phyloP scores from a whole-genome alignment of 805 yeast genomes.

The Metschnikowia cubensis region DNA sequence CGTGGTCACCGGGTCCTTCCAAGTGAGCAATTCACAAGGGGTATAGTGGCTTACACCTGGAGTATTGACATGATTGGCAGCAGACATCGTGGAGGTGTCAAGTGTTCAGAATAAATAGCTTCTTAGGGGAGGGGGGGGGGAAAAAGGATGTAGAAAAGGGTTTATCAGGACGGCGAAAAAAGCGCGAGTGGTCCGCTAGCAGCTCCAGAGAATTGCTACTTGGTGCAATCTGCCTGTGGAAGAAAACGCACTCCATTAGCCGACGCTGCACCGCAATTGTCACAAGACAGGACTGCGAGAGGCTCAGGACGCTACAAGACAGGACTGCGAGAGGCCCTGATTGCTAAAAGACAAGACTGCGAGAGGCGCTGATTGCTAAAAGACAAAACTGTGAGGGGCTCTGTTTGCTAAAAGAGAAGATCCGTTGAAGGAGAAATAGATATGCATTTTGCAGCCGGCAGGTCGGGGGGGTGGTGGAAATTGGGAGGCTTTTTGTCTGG shows the following conservation, averaged over 20 bases:
- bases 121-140: neutral
- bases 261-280: slow-evolving; percentile 8
- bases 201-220: slow-evolving; percentile 2
- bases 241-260: neutral
- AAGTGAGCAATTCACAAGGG: slow-evolving; percentile 49
- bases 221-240: slow-evolving; percentile 2
- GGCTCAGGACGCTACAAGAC: neutral
- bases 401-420: too few relatives aligned
- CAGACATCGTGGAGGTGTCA: slow-evolving; percentile 2
- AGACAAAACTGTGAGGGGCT: slow-evolving; percentile 5
- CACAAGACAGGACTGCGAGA: slow-evolving; percentile 9
- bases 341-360: slow-evolving; percentile 10
- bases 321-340: neutral
- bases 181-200: slow-evolving; percentile 4
- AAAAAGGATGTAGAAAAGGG: neutral
- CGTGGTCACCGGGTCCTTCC: slow-evolving; percentile 73
- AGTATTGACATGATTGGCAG: neutral
- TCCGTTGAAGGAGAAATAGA: too few relatives aligned
- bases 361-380: slow-evolving; percentile 4
- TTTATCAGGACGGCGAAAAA: slow-evolving; percentile 4
- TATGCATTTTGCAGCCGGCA: too few relatives aligned
- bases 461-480: too few relatives aligned
- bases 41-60: slow-evolving; percentile 2
- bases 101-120: slow-evolving; percentile 2
- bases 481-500: neutral